phyloP scores from a whole-genome alignment of 2,329 filamentous ascomycete species.

The Hymenotorrendiella dingleyae region DNA sequence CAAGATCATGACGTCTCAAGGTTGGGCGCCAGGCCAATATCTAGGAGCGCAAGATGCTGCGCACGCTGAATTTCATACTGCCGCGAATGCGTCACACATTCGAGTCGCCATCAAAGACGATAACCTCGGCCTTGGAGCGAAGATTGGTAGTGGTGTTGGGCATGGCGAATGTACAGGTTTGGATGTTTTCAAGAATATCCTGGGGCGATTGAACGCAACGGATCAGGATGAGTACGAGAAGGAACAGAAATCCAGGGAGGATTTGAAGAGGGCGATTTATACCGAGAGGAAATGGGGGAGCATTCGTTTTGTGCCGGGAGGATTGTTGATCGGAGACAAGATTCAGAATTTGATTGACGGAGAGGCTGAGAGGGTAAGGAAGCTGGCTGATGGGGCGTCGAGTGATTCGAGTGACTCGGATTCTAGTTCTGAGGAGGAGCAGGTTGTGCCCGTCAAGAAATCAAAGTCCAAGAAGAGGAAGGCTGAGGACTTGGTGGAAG shows the following conservation, averaged over 20 bases:
- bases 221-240: slow-evolving; percentile 65
- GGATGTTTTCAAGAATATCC: slow-evolving; percentile 76
- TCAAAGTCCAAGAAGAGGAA: slow-evolving; percentile 40
- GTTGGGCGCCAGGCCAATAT: slow-evolving; percentile 81
- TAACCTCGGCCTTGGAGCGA: slow-evolving; percentile 82
- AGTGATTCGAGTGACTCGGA: slow-evolving; percentile 11
- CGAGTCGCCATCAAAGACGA: slow-evolving; percentile 84
- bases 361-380: slow-evolving; percentile 29
- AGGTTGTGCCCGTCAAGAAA: slow-evolving; percentile 19
- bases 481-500: slow-evolving; percentile 36
- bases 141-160: slow-evolving; percentile 58
- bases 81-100: slow-evolving; percentile 79
- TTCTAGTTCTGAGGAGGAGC: slow-evolving; percentile 11
- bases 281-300: slow-evolving; percentile 69
- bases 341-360: slow-evolving; percentile 41
- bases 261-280: slow-evolving; percentile 67
- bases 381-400: slow-evolving; percentile 20
- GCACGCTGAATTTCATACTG: slow-evolving; percentile 70
- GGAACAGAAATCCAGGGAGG: slow-evolving; percentile 62
- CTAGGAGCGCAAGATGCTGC: slow-evolving; percentile 72
- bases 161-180: slow-evolving; percentile 76
- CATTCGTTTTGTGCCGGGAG: slow-evolving; percentile 85
- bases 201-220: slow-evolving; percentile 87
- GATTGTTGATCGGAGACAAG: slow-evolving; percentile 57
- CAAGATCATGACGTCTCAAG: slow-evolving; percentile 79